These are phyloP conservation scores for Alloteropsis angusta DNA, from an alignment of 202 grass and related monocot species.

Conservation along the genomic window DNA sequence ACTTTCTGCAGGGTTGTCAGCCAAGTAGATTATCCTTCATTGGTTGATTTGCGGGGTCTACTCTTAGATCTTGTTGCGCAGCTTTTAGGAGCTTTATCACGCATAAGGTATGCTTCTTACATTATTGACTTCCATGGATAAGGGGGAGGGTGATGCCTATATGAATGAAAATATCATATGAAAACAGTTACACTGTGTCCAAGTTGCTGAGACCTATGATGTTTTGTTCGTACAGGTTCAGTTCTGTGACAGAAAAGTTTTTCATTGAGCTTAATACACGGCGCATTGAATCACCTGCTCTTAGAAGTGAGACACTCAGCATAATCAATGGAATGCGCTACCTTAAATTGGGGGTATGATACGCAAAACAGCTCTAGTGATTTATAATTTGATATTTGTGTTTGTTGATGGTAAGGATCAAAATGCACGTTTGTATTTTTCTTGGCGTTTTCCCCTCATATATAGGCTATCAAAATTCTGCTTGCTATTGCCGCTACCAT, in stretches of 20 bases:
- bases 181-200: slow-evolving; percentile 5
- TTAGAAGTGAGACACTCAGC: slow-evolving; percentile 87
- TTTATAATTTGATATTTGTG: slow-evolving; percentile 18
- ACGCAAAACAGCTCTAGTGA: background rate
- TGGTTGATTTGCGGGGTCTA: slow-evolving; percentile 88
- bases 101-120: slow-evolving; percentile 59
- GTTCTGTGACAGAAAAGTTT: slow-evolving; percentile 91
- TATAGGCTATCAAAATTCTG: background rate
- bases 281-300: slow-evolving; percentile 55
- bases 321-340: slow-evolving; percentile 99
- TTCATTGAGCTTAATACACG: slow-evolving; percentile 93
- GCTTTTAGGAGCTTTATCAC: slow-evolving; percentile 87
- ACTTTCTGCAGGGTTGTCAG: slow-evolving; percentile 67
- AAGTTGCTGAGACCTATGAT: slow-evolving; percentile 13
- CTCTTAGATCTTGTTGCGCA: slow-evolving; percentile 97
- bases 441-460: background rate
- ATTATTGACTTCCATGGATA: slow-evolving; percentile 13
- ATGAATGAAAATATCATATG: background rate
- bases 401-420: slow-evolving; percentile 16
- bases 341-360: slow-evolving; percentile 91
- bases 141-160: background rate
- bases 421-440: slow-evolving; percentile 12
- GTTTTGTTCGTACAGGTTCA: slow-evolving; percentile 65
- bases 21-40: slow-evolving; percentile 93
- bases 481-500: background rate